Base-by-base conservation (phyloP, 2,329 filamentous ascomycete species). In the Aspergillus pseudoviridinutans region DNA sequence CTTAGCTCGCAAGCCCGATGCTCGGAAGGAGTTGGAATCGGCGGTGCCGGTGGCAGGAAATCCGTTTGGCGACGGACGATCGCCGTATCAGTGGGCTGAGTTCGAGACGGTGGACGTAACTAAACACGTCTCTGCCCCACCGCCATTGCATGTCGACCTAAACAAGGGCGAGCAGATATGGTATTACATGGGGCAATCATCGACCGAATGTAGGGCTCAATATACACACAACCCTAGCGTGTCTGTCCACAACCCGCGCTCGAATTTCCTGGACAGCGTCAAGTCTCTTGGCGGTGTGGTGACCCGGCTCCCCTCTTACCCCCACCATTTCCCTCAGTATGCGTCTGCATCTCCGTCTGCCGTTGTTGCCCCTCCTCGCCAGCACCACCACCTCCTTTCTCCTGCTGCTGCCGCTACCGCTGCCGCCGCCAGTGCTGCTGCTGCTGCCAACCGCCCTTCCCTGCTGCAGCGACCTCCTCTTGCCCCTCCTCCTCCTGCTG, bases 181-280 rank as follows among this genome's bases (percentile, higher is more conserved):
- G 91, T 84, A 91, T 76, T 97, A 97, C 72, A 82, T 99, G 59
- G 91, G 91, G 32, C 86, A 86, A 71, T 84, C 83, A 22, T 97
- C 93, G 24, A 97, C 93, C 6, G 93, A 97, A 69, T 89, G 91
- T 54, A 92, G 88, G 73, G 88, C 92, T 27, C 91, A 95, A 71
- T 99, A 94, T 75, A 96, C 92, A 4, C 90, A 94, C 67, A 87
- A 96, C 74, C 84, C 83, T 47, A 77, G 75, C 58, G 80, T 79
- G 57, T 63, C 66, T 58, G 65, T 76, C 61, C 76, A 80, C 73
- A 79, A 81, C 67, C 74, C 75, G 61, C 72, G 75, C 60, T 75
- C 78, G 59, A 79, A 79, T 72, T 81, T 80, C 73, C 71, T 81
- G 55, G 77, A 79, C 61, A 75, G 72, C 63, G 75, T 79, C 60